phyloP scores from a whole-genome alignment of 306 rosid species.

The Malus orientalis region DNA sequence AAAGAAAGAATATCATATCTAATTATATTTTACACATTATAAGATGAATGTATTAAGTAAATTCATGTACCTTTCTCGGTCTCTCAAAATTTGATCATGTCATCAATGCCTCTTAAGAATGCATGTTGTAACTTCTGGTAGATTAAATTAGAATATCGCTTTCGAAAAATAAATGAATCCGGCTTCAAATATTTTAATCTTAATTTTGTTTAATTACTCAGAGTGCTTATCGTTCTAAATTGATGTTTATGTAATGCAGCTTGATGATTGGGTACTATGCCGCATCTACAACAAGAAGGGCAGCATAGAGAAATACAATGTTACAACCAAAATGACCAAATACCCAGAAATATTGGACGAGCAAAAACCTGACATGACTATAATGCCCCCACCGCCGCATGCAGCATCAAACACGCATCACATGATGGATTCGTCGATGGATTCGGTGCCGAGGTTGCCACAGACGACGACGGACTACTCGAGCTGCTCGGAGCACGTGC shows the following conservation, averaged over 20 bases:
- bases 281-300: conserved; percentile 95
- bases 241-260: conserved; percentile 34
- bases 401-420: background rate
- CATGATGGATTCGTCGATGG: conserved; percentile 34
- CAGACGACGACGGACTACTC: conserved; percentile 35
- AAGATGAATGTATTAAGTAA: no score
- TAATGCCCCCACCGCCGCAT: background rate
- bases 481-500: conserved; percentile 68
- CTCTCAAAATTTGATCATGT: background rate
- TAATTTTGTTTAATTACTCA: background rate
- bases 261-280: conserved; percentile 94
- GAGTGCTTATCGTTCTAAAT: background rate
- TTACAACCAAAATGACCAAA: background rate
- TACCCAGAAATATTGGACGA: conserved; percentile 40
- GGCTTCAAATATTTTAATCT: background rate
- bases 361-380: conserved; percentile 40
- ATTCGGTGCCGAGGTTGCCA: conserved; percentile 55
- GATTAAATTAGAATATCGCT: no score
- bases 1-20: no score
- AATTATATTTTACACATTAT: no score
- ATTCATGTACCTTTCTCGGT: no score
- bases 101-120: no score
- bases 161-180: background rate
- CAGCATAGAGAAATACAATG: conserved; percentile 41
- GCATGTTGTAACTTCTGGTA: no score